Base-by-base conservation (phyloP, 2,329 filamentous ascomycete species). In the Neonectria hederae region DNA sequence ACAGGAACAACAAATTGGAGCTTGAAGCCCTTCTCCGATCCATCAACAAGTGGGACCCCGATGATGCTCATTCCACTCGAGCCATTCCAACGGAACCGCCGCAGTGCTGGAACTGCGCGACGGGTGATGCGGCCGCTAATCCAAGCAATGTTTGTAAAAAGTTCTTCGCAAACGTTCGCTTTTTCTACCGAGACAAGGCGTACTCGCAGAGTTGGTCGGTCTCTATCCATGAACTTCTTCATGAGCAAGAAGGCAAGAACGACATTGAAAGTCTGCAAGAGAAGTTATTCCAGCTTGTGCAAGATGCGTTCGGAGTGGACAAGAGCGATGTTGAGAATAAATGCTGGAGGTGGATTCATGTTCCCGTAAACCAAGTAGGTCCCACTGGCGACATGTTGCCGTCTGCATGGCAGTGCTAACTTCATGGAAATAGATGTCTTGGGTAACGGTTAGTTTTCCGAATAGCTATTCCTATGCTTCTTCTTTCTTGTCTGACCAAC, bases 291-390 rank as follows among this genome's bases (percentile, higher is more conserved):
- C 10, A 35, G 11, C 30, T 35, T 11, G 30, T 35, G 13, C n/a
- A n/a, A n/a, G n/a, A n/a, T n/a, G n/a, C n/a, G n/a, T n/a, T n/a
- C n/a, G n/a, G n/a, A n/a, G n/a, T n/a, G n/a, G n/a, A n/a, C n/a
- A n/a, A n/a, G n/a, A n/a, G n/a, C n/a, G n/a, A n/a, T n/a, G n/a
- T n/a, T n/a, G n/a, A n/a, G n/a, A n/a, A n/a, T n/a, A n/a, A 35
- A 5, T 35, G 30, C 8, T 66, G 60, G 64, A 53, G 24, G 53
- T 66, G 64, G 64, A 64, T 66, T 32, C 62, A 64, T 26, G 35
- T 64, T 26, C 61, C 64, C 2, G 28, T 53, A 5, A 66, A 66
- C 40, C 58, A 66, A 51, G 61, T 61, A 28, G 8, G 28, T 28
- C 28, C 10, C 28, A 9, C 10, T 28, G 9, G 28, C 10, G 28